Percentiles rank a stretch among this genome's conserved stretches.
phyloP scores from a whole-genome alignment of 2,329 filamentous ascomycete species.

The Penicillium crustosum region DNA sequence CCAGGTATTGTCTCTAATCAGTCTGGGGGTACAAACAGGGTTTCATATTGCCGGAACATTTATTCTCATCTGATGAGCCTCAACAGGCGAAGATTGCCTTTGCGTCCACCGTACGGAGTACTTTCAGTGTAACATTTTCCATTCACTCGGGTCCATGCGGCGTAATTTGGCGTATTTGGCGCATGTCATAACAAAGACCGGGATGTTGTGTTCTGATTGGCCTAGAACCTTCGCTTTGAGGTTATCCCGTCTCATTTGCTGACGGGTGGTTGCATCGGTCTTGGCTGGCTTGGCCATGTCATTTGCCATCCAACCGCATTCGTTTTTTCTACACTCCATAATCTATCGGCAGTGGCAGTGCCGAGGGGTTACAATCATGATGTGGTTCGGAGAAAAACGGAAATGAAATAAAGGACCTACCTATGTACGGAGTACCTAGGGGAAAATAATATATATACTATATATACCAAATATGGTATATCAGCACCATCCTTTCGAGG shows the following conservation, averaged over 20 bases:
- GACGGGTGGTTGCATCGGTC: background rate
- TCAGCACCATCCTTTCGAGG: background rate
- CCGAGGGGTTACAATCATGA: background rate
- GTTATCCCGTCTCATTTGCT: background rate
- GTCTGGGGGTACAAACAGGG: background rate
- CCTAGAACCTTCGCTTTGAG: background rate
- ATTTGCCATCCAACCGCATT: background rate
- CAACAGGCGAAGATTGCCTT: background rate
- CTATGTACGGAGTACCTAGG: too few relatives aligned
- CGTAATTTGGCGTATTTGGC: background rate
- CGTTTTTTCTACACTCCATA: background rate
- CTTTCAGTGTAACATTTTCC: background rate
- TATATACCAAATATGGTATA: background rate
- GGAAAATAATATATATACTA: background rate
- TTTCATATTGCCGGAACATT: background rate
- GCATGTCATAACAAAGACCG: conserved; percentile 7
- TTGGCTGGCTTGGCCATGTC: conserved; percentile 1
- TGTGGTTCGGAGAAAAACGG: background rate
- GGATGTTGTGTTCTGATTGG: background rate
- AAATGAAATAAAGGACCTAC: background rate
- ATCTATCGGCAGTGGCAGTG: background rate
- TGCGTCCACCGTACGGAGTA: background rate
- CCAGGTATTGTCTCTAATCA: background rate
- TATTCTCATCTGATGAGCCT: background rate
- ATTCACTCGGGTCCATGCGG: background rate